Conservation (phyloP, 1,284 basidiomycete genomes). For the Hemileia vastatrix region DNA sequence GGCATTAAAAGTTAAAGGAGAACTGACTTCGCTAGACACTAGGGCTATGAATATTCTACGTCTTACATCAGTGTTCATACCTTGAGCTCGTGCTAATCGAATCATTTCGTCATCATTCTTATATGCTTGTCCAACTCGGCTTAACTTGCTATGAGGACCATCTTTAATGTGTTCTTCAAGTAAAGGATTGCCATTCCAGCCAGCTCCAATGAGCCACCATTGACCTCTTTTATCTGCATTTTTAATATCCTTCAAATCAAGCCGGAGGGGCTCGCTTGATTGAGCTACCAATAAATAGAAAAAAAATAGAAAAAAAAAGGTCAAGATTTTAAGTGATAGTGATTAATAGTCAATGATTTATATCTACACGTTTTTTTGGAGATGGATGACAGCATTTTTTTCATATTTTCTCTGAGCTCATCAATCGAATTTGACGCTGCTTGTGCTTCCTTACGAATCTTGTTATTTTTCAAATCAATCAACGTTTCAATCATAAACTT, state of each 20-base stretch:
- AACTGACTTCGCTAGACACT: conserved; percentile 77
- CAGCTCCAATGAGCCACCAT: conserved; percentile 98
- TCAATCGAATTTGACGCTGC: conserved; percentile 56
- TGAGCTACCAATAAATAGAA: conserved; percentile 51
- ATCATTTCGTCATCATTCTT: conserved; percentile 57
- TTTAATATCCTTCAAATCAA: conserved; percentile 72
- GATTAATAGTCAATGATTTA: conserved; percentile 11
- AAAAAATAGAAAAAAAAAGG: not conserved
- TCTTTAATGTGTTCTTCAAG: conserved; percentile 52
- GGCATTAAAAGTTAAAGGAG: not conserved
- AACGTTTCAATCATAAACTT: conserved; percentile 89
- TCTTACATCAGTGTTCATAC: conserved; percentile 96
- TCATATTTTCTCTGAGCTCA: conserved; percentile 63
- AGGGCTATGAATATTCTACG: conserved; percentile 82
- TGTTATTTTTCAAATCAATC: conserved; percentile 81
- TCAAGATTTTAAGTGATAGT: not conserved
- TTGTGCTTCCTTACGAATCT: conserved; percentile 56
- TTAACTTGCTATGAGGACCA: conserved; percentile 26
- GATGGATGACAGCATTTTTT: conserved; percentile 66
- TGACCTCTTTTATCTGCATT: conserved; percentile 79
- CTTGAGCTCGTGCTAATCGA: conserved; percentile 77
- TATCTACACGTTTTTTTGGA: conserved; percentile 62
- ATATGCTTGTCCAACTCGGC: conserved; percentile 34
- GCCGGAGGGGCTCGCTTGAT: conserved; percentile 70
- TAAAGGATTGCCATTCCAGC: conserved; percentile 85